Base-by-base conservation (phyloP, 495 filamentous ascomycete genomes). In the Daldinia loculata region DNA sequence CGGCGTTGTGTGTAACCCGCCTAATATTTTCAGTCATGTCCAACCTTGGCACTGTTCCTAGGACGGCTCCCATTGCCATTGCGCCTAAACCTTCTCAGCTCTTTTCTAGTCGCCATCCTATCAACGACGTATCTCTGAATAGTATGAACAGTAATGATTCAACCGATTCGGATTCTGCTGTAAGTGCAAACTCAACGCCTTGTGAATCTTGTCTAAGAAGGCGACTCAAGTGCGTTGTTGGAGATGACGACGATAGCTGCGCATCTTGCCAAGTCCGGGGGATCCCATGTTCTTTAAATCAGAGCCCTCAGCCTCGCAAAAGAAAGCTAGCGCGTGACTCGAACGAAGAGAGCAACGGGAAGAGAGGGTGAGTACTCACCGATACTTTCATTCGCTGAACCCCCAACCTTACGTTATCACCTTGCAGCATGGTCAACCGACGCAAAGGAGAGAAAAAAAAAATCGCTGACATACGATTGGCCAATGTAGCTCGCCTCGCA, bases 211-310 rank as follows among this genome's bases (percentile, higher is more conserved):
- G 95, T 81, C 84, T 93, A 63, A 87, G 88, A 79, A 85, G 94
- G 76, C 93, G 94, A 79, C 93, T 89, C 74, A 90, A 93, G 74
- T 99, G 95, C 82, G 93, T 96, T 62, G 92, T 97, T 81, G 91
- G 93, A 76, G 88, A 89, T 50, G 89, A 89, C 27, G 85, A 88
- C 38, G 84, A 85, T 29, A 84, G 81, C 74, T 91, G 89, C 77
- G 82, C 89, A 63, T 82, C 88, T 36, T 91, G 89, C 76, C 84
- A 88, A 76, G 84, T 85, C 76, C 86, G 84, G 71, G 85, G 84
- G 48, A 84, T 86, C 74, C 86, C 87, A 29, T 91, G 89, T 75
- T 90, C 89, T 6, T 84, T 90, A 77, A 80, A 84, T 32, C 86
- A 87, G 52, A 92, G 93, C 63, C 84, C 88, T 24, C 87, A 87